These are phyloP conservation scores for Pulveroboletus frians DNA, from an alignment of 768 basidiomycete genomes.

Conservation along the genomic window DNA sequence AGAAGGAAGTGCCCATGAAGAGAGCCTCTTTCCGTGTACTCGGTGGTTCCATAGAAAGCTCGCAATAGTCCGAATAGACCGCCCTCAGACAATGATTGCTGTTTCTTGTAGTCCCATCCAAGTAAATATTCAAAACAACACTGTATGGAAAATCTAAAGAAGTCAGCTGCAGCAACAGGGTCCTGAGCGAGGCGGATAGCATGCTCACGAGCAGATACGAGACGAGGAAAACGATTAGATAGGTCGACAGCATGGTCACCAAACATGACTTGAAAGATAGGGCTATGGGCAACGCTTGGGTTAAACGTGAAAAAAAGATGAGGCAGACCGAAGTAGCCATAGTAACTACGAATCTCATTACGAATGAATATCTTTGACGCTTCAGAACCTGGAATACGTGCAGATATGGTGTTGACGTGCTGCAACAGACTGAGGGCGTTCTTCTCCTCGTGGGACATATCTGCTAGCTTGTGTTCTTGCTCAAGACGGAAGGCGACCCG, in stretches of 20 bases:
- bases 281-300: constrained; percentile 13
- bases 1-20: constrained; percentile 33
- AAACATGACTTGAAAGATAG: constrained; percentile 29
- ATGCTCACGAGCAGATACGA: constrained; percentile 12
- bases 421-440: too few species aligned
- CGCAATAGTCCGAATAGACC: constrained; percentile 28
- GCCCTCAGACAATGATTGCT: constrained; percentile 22
- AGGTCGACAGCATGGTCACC: constrained; percentile 15
- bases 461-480: too few species aligned
- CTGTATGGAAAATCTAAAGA: constrained; percentile 23
- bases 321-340: too few species aligned
- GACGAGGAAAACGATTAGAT: constrained; percentile 13
- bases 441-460: too few species aligned
- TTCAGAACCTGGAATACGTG: too few species aligned
- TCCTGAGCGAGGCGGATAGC: constrained; percentile 27
- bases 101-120: constrained; percentile 1
- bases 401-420: too few species aligned
- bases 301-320: too few species aligned
- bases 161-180: constrained; percentile 33
- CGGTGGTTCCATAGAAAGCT: constrained; percentile 28
- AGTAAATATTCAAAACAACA: too few species aligned
- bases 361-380: constrained; percentile 2
- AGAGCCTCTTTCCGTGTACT: constrained; percentile 25
- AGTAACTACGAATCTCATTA: background rate
- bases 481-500: too few species aligned